A percentile compares a stretch with the other conserved stretches of the same genome.
These are phyloP conservation scores for Hemileccinum rubropunctum DNA, from an alignment of 768 basidiomycete species.

Conservation along the genomic window DNA sequence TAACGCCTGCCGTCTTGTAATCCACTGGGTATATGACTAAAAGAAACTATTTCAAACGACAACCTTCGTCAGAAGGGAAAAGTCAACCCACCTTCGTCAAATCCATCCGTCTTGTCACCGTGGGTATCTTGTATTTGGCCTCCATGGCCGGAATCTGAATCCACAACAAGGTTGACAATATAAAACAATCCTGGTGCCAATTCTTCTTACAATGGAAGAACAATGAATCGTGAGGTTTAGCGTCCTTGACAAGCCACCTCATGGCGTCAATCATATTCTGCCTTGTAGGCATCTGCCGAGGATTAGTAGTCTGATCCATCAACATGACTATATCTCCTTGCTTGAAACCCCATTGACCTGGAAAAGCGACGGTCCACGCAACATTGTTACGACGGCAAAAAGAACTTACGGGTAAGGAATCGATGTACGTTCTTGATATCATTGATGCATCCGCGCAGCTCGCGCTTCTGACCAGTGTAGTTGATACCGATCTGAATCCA, in stretches of 20 bases:
- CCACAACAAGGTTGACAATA: neutral
- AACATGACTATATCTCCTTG: conserved; percentile 57
- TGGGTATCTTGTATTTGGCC: conserved; percentile 79
- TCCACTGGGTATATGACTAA: conserved; percentile 89
- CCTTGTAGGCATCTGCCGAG: conserved; percentile 47
- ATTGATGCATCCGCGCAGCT: conserved; percentile 76
- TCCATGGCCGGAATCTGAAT: conserved; percentile 88
- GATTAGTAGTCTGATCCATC: conserved; percentile 43
- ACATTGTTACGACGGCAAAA: neutral
- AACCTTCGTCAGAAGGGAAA: neutral
- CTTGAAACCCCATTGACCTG: conserved; percentile 46
- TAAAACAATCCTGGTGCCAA: neutral
- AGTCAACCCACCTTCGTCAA: conserved; percentile 63
- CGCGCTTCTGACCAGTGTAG: conserved; percentile 61
- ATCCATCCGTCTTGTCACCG: conserved; percentile 78
- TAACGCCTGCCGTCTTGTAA: conserved; percentile 69
- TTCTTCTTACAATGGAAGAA: conserved; percentile 64
- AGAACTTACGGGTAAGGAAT: conserved; percentile 59
- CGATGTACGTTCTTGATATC: conserved; percentile 69
- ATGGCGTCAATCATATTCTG: conserved; percentile 57
- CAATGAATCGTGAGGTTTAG: conserved; percentile 66
- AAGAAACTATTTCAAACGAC: neutral
- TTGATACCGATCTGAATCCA: conserved; percentile 70
- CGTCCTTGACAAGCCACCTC: conserved; percentile 68
- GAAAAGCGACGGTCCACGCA: neutral